phyloP scores from a whole-genome alignment of 768 basidiomycete species.

The Amanita exitialis region DNA sequence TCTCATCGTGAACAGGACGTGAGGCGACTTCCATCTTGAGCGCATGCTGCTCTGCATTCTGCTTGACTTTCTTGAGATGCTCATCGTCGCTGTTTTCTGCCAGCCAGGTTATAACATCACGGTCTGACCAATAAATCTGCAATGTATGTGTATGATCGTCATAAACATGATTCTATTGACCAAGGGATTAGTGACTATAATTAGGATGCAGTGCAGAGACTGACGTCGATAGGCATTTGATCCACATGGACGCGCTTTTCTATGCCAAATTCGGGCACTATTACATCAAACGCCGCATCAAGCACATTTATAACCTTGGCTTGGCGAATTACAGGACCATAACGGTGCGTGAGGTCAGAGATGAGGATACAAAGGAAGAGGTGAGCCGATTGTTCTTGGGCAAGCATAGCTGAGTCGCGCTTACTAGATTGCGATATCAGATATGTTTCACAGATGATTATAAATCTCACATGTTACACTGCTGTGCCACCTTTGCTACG shows the following conservation, averaged over 20 bases:
- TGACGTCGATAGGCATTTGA: conserved; percentile 95
- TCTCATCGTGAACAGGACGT: conserved; percentile 79
- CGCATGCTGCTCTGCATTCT: conserved; percentile 85
- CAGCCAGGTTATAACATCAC: conserved; percentile 91
- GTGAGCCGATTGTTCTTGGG: conserved; percentile 95
- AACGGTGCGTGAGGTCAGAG: conserved; percentile 86
- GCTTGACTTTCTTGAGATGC: conserved; percentile 89
- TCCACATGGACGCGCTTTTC: conserved; percentile 99
- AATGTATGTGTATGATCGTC: conserved; percentile 91
- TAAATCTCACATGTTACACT: conserved; percentile 82
- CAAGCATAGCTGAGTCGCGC: conserved; percentile 82
- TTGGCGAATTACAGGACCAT: conserved; percentile 91
- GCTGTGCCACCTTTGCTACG: conserved; percentile 95
- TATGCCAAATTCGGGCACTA: conserved; percentile 95
- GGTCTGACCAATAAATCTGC: conserved; percentile 92
- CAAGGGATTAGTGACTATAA: conserved; percentile 11
- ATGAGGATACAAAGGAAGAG: conserved; percentile 93
- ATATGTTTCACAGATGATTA: neutral
- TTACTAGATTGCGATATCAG: conserved; percentile 38
- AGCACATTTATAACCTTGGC: conserved; percentile 94
- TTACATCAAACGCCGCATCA: conserved; percentile 96
- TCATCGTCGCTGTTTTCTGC: conserved; percentile 95
- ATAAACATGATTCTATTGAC: conserved; percentile 78
- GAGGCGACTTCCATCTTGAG: conserved; percentile 87
- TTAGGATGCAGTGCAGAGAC: conserved; percentile 15